phyloP scores from a whole-genome alignment of 73 alveolate genomes.

The Paramecium primaurelia region DNA sequence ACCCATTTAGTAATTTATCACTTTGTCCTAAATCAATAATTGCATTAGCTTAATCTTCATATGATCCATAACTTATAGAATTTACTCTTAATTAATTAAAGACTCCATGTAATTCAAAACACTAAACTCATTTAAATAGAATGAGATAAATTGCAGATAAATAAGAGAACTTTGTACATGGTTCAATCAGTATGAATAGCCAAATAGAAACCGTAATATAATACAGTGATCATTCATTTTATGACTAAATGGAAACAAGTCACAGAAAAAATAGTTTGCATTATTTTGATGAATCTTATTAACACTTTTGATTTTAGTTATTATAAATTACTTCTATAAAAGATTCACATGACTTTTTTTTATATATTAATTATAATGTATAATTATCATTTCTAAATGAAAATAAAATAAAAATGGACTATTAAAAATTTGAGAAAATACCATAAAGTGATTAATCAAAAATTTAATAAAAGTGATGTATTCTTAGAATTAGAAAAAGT shows the following conservation, averaged over 20 bases:
- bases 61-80: background rate
- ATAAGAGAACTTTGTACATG: background rate
- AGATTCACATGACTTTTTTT: background rate
- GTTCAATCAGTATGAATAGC: background rate
- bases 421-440: background rate
- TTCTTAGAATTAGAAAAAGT: no score
- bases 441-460: background rate
- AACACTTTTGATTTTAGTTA: background rate
- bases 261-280: background rate
- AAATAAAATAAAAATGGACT: background rate
- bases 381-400: background rate
- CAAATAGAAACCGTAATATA: background rate
- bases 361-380: no score
- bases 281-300: background rate
- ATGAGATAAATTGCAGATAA: constrained; percentile 42
- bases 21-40: constrained; percentile 28
- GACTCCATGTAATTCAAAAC: background rate
- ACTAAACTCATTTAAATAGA: background rate
- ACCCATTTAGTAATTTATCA: constrained; percentile 25
- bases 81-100: background rate
- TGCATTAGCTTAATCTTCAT: constrained; percentile 28
- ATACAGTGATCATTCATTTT: background rate
- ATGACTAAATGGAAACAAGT: background rate
- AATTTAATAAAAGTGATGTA: no score
- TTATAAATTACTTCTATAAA: background rate